Evolutionary conservation across 2,329 filamentous ascomycete species (phyloP).

Genomic region (Lasiodiplodia theobromae): DNA sequence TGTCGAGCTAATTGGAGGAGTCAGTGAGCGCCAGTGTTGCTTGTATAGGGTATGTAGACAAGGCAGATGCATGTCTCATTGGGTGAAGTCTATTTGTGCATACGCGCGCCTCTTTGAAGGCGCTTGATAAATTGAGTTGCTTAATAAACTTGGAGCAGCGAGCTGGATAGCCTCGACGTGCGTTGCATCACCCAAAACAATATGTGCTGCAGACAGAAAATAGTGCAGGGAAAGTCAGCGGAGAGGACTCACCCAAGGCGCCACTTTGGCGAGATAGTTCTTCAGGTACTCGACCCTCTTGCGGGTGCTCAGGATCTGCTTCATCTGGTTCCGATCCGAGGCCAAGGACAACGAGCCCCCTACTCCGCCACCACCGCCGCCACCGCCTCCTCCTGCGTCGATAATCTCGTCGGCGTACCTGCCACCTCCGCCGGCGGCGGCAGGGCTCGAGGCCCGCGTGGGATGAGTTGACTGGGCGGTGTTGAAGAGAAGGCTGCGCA

Average conservation of each 20-base stretch:
- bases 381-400: background rate
- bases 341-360: slow-evolving; percentile 16
- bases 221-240: background rate
- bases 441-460: slow-evolving; percentile 37
- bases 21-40: background rate
- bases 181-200: background rate
- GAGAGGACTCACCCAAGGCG: slow-evolving; percentile 38
- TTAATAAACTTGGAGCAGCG: background rate
- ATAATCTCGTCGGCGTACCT: background rate
- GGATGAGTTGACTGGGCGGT: slow-evolving; percentile 40
- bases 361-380: background rate
- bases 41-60: background rate
- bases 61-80: background rate
- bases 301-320: slow-evolving; percentile 36
- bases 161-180: background rate
- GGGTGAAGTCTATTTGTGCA: background rate
- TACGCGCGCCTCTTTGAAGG: background rate
- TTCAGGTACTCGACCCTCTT: slow-evolving; percentile 40
- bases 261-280: slow-evolving; percentile 41
- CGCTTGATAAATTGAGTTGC: background rate
- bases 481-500: slow-evolving; percentile 40
- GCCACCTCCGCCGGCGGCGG: slow-evolving; percentile 26
- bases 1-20: slow-evolving; percentile 52
- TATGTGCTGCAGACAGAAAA: background rate
- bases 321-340: slow-evolving; percentile 31